Evolutionary conservation across 148 eudicot genomes (phyloP).

Genomic region (Rhododendron henanense): DNA sequence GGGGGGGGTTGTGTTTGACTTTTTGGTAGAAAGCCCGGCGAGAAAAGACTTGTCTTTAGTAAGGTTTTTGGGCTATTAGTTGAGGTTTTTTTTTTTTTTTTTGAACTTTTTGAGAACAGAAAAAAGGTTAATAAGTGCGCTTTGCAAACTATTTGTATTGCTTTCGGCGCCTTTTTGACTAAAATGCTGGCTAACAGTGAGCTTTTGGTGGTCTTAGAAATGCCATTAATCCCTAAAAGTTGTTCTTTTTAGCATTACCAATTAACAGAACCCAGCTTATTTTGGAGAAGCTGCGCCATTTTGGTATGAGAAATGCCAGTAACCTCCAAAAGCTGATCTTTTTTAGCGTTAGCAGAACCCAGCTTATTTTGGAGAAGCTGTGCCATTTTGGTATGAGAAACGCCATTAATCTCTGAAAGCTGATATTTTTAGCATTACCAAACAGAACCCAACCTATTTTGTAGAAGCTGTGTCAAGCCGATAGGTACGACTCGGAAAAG

Average conservation of each 20-base stretch:
- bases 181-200: not conserved
- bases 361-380: no score
- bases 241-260: not conserved
- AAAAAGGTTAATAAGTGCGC: not conserved
- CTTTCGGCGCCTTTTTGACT: not conserved
- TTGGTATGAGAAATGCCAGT: not conserved
- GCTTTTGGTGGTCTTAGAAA: not conserved
- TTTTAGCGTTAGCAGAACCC: not conserved
- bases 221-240: not conserved
- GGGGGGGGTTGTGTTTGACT: no score
- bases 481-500: not conserved
- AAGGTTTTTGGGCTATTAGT: not conserved
- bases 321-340: not conserved
- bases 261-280: not conserved
- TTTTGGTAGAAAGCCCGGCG: not conserved
- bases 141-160: not conserved
- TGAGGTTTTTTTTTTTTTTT: no score
- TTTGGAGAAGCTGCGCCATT: not conserved
- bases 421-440: not conserved
- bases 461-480: no score
- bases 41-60: not conserved
- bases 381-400: not conserved
- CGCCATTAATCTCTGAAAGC: not conserved
- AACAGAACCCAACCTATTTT: not conserved
- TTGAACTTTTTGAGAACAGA: not conserved